A percentile compares a stretch with the other conserved stretches of the same genome.
phyloP scores from a whole-genome alignment of 805 yeast genomes.

The Clavispora fructus region DNA sequence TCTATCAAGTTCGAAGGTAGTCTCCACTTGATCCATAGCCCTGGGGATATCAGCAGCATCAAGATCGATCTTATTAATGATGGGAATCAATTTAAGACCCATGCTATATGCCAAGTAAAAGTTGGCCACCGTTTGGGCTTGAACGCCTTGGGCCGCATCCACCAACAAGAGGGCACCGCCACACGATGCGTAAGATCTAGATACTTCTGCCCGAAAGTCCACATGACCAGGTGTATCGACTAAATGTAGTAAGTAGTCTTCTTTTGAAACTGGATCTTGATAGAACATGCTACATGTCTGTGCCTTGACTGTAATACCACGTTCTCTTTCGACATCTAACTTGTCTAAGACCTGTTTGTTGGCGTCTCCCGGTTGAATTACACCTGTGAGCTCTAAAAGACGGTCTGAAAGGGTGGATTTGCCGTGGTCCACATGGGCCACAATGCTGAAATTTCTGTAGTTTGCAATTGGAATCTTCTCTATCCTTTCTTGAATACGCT shows the following conservation, averaged over 20 bases:
- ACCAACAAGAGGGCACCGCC: conserved; percentile 88
- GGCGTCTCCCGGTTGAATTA: conserved; percentile 60
- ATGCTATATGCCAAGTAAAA: conserved; percentile 84
- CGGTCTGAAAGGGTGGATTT: conserved; percentile 89
- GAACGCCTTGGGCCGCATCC: conserved; percentile 95
- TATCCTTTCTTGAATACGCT: conserved; percentile 50
- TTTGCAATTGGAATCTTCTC: conserved; percentile 75
- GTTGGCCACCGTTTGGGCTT: conserved; percentile 98
- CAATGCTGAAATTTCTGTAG: conserved; percentile 87
- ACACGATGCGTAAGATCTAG: conserved; percentile 92
- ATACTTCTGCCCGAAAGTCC: conserved; percentile 90
- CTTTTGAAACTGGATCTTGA: conserved; percentile 46
- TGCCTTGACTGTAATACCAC: conserved; percentile 96
- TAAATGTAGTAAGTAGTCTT: conserved; percentile 79
- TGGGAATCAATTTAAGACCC: conserved; percentile 78
- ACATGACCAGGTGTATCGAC: conserved; percentile 99
- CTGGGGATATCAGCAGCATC: conserved; percentile 79
- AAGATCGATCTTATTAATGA: conserved; percentile 86
- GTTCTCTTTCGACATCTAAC: conserved; percentile 88
- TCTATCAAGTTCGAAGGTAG: conserved; percentile 71
- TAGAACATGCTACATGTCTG: conserved; percentile 95
- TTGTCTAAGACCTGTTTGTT: conserved; percentile 86
- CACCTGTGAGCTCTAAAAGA: conserved; percentile 81
- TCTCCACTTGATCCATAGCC: conserved; percentile 80
- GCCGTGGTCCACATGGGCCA: conserved; percentile 92